Evolutionary conservation across 768 basidiomycete genomes (phyloP), one percentile per base, ranked within the genome.

Genomic region (Trametes elegans): DNA sequence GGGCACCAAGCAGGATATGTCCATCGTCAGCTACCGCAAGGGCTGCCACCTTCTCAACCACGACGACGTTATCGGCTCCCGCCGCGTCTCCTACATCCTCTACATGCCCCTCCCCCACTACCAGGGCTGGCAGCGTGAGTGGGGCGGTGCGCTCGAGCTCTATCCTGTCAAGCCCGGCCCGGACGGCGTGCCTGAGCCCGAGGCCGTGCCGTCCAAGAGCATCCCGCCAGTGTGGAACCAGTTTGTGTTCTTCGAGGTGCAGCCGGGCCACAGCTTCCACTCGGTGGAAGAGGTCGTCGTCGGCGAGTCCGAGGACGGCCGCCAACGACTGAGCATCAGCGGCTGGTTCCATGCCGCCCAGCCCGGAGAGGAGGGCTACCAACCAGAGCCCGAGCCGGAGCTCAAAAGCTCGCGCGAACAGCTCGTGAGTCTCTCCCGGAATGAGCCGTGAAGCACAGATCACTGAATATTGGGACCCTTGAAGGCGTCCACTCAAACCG

Each of bases 321-420:
- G 84, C 39, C 79, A 87, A 62, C 76, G 96, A 31, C 71, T 98
- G 63, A 93, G 90, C 60, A 90, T 98, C 63, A 93, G 90, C 62
- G 96, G 96, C 7, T 98, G 96, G 96, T 98, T 98, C 74, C 96
- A 98, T 67, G 84, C 87, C 21, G 87, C 93, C 0, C 85, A 96
- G 65, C 85, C 88, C 59, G 93, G 90, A 10, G 96, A 98, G 68
- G 89, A 93, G 34, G 94, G 91, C 0, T 93, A 91, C 64, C 76
- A 81, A 42, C 72, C 76, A 0, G 84, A 85, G 39, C 56, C 71
- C 11, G 69, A 14, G 69, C 62, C 73, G 19, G 76, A 80, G 46
- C 61, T 78, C 28, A 88, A 90, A 71, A 93, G 87, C 69, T 95
- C 93, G 4, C 79, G 95, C 51, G 90, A 95, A 67, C 96, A 98